These are phyloP conservation scores for Gaultheria prostrata DNA, from an alignment of 148 eudicot genomes.

Conservation along the genomic window DNA sequence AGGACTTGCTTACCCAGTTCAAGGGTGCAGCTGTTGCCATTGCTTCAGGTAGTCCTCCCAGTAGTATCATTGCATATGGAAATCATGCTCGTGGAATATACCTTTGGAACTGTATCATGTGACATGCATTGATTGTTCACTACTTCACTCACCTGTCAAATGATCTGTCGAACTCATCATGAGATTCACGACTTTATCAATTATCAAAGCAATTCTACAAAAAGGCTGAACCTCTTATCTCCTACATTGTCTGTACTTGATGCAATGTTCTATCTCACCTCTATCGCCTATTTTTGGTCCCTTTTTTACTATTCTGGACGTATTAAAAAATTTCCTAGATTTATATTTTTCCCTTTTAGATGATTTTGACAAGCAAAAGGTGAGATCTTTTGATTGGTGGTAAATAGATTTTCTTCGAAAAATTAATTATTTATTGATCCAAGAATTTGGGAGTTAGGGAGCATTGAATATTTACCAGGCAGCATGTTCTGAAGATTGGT, in stretches of 20 bases:
- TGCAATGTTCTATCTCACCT: neutral
- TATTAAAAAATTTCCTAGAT: neutral
- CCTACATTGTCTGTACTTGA: neutral
- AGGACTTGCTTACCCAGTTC: constrained; percentile 88
- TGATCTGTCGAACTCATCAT: neutral
- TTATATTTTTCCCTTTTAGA: neutral
- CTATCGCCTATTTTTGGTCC: neutral
- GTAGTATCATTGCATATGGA: neutral
- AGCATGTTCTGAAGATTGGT: neutral
- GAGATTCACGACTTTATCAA: neutral
- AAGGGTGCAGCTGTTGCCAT: constrained; percentile 95
- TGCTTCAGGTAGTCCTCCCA: constrained; percentile 70
- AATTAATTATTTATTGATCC: neutral
- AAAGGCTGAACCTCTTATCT: neutral
- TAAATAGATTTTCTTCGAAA: neutral
- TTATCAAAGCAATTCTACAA: neutral
- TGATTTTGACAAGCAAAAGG: neutral
- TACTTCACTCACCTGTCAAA: neutral
- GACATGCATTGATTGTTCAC: neutral
- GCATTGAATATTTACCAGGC: neutral
- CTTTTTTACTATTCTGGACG: neutral
- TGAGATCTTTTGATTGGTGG: neutral
- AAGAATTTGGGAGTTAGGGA: neutral
- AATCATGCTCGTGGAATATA: neutral
- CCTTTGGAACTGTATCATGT: neutral